These are phyloP conservation scores for Cynara cardunculus DNA, from an alignment of 129 eudicot genomes.

Conservation along the genomic window DNA sequence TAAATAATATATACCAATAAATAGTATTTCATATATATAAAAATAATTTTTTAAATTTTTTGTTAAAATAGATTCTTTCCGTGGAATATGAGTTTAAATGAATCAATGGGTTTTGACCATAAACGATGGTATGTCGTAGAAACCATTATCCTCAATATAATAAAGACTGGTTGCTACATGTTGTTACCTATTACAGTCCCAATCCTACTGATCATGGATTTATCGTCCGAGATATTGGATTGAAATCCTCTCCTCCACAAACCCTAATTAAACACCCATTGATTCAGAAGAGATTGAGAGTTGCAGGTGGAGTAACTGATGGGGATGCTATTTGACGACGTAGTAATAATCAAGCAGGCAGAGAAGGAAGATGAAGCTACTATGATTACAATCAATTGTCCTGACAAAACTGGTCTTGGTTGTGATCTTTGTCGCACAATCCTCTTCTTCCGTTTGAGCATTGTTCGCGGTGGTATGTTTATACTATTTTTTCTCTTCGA, in stretches of 20 bases:
- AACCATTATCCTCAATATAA: slow-evolving; percentile 5
- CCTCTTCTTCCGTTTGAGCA: slow-evolving; percentile 64
- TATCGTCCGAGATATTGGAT: neutral
- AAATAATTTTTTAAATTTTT: no score
- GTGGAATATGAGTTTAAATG: no score
- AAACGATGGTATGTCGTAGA: slow-evolving; percentile 1
- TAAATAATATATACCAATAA: no score
- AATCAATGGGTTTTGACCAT: no score
- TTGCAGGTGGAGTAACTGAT: slow-evolving; percentile 21
- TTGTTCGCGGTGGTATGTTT: slow-evolving; percentile 64
- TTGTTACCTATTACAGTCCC: neutral
- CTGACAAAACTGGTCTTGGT: slow-evolving; percentile 80
- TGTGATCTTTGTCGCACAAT: slow-evolving; percentile 87
- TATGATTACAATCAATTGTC: slow-evolving; percentile 78
- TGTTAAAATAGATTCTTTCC: no score
- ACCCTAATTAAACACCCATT: slow-evolving; percentile 9
- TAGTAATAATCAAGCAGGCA: slow-evolving; percentile 49
- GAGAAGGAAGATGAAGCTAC: slow-evolving; percentile 62
- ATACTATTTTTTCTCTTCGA: neutral
- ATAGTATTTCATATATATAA: no score
- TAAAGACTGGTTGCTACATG: slow-evolving; percentile 8
- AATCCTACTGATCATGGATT: neutral
- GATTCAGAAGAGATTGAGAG: neutral
- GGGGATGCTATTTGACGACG: slow-evolving; percentile 61
- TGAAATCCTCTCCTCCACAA: neutral